Base-by-base conservation (phyloP, 768 basidiomycete genomes). In the Piloderma croceum region DNA sequence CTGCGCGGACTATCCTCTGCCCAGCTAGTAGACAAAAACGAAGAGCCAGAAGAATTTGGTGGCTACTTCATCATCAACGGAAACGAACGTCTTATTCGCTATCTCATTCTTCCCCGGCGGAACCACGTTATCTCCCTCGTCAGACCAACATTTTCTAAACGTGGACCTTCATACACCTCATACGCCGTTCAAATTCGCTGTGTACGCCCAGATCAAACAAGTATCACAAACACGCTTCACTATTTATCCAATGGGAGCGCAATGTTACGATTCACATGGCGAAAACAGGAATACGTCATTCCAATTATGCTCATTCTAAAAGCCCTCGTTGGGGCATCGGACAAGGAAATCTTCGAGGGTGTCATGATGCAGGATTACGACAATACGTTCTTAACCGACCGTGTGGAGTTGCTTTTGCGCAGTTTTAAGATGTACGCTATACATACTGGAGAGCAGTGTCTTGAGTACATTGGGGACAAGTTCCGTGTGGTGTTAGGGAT, bases 51-150 rank as follows among this genome's bases (percentile, higher is more conserved):
- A 65, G 96, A 98, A 62, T 97, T 97, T 56, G 96, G 96, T 38
- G 96, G 94, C 21, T 98, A 99, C 65, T 99, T 99, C 58, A 78
- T 99, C 57, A 81, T 99, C 62, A 99, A 99, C 61, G 96, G 96
- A 46, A 98, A 97, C 64, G 96, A 99, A 66, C 90, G 92, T 66
- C 79, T 99, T 47, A 93, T 99, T 51, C 90, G 96, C 47, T 97
- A 92, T 66, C 81, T 98, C 58, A 92, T 98, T 54, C 76, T 99
- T 27, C 94, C 93, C 10, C 84, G 96, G 20, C 78, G 96, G 39
- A 91, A 98, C 58, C 91, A 98, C 67, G 91, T 90, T 54, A 89
- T 93, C 49, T 83, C 92, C 36, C 81, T 99, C 52, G 70, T 86
- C 51, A 90, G 96, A 36, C 86, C 90, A 17, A 84, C 90, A 9